phyloP scores from a whole-genome alignment of 306 rosid genomes.

The Prosopis cineraria region DNA sequence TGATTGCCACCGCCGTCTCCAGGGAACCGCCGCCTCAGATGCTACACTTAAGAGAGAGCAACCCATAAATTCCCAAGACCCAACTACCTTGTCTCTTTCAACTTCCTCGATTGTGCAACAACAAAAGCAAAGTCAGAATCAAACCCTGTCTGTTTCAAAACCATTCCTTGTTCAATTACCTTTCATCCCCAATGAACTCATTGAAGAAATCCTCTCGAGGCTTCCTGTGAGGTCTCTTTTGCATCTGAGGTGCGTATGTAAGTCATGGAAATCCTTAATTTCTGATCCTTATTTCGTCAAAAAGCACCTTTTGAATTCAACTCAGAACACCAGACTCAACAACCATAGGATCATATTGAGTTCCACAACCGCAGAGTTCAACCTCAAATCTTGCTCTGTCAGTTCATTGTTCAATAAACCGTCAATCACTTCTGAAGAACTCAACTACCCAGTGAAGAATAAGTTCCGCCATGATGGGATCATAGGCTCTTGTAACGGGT shows the following conservation, averaged over 20 bases:
- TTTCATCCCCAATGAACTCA: constrained; percentile 44
- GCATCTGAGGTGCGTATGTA: constrained; percentile 50
- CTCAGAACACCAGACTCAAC: constrained; percentile 30
- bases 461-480: constrained; percentile 51
- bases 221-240: constrained; percentile 49
- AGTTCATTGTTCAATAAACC: constrained; percentile 34
- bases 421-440: constrained; percentile 36
- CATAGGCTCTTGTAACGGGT: constrained; percentile 54
- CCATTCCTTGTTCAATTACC: constrained; percentile 19
- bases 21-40: neutral
- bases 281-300: constrained; percentile 44
- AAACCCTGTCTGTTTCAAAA: neutral
- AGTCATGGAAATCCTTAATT: constrained; percentile 46
- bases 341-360: constrained; percentile 47
- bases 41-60: neutral
- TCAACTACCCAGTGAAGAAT: constrained; percentile 51
- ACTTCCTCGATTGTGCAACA: constrained; percentile 9
- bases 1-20: neutral
- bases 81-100: neutral
- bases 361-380: constrained; percentile 48
- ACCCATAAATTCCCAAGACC: neutral
- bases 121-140: constrained; percentile 13
- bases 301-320: constrained; percentile 39
- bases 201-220: constrained; percentile 49
- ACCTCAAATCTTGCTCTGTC: constrained; percentile 46